phyloP scores from a whole-genome alignment of 441 rosid species.

The Erysimum cheiri region DNA sequence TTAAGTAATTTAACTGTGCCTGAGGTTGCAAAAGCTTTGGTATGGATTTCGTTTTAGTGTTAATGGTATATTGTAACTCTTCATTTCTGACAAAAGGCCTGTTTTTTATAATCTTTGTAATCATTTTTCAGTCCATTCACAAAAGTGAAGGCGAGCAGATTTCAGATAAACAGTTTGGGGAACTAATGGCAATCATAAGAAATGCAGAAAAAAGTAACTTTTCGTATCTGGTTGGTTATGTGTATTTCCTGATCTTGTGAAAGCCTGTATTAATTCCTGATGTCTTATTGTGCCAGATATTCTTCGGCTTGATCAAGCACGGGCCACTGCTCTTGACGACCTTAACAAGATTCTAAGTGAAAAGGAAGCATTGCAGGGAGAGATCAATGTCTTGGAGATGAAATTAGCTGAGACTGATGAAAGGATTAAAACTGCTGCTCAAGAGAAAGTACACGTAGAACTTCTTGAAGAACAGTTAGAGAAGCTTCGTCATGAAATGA shows the following conservation, averaged over 20 bases:
- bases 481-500: conserved; percentile 66
- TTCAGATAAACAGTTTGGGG: conserved; percentile 62
- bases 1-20: conserved; percentile 41
- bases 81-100: background rate
- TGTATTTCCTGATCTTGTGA: conserved; percentile 19
- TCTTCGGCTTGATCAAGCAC: conserved; percentile 86
- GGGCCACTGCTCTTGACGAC: conserved; percentile 75
- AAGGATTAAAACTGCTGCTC: conserved; percentile 71
- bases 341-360: conserved; percentile 71
- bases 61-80: background rate
- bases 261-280: background rate
- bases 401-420: conserved; percentile 89
- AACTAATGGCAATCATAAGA: conserved; percentile 77
- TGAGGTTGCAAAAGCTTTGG: conserved; percentile 63
- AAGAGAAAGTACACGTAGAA: conserved; percentile 75
- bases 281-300: conserved; percentile 57
- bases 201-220: conserved; percentile 81
- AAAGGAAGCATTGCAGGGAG: conserved; percentile 79
- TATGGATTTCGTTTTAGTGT: conserved; percentile 30
- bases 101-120: conserved; percentile 2
- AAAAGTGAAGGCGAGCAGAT: conserved; percentile 54
- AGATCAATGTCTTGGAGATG: conserved; percentile 70
- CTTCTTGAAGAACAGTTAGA: conserved; percentile 74
- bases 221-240: conserved; percentile 8
- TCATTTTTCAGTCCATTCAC: conserved; percentile 54